Base-by-base conservation (phyloP, 768 basidiomycete genomes). In the Lentinula sp. region DNA sequence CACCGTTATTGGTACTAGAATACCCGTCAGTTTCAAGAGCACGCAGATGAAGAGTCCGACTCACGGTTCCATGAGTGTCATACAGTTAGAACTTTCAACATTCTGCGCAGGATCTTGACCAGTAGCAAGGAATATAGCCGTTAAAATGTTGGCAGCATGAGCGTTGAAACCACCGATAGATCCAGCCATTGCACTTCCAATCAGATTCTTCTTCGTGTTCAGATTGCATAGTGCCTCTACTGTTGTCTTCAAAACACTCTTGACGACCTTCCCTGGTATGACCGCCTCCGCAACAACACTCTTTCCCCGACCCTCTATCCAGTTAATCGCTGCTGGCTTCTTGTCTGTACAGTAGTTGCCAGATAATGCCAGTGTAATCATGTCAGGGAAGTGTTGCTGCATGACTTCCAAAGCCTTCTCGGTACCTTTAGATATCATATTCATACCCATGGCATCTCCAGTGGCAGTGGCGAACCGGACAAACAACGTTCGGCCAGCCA, bases 301-400 rank as follows among this genome's bases (percentile, higher is more conserved):
- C 88, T 99, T 99, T 28, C 97, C 97, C 45, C 97, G 81, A 1
- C 97, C 97, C 75, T 98, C 96, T 64, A 98, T 98, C 97, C 97
- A 99, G 76, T 98, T 99, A 75, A 99, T 97, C 49, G 97, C 97
- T 9, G 97, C 93, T 0, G 97, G 92, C 78, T 99, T 99, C 88
- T 99, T 99, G 77, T 99, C 97, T 65, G 94, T 99, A 78, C 97
- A 98, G 73, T 98, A 99, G 73, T 99, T 99, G 49, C 96, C 97
- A 5, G 90, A 93, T 15, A 99, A 82, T 8, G 96, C 91, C 37
- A 97, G 82, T 45, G 94, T 86, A 59, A 85, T 73, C 95, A 98
- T 98, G 62, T 88, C 87, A 3, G 96, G 96, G 79, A 93, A 99
- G 67, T 86, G 74, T 54, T 79, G 78, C 66, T 82, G 80, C 82